These are phyloP conservation scores for Phytopythium aichiense DNA, from an alignment of 352 stramenopile genomes.

Conservation along the genomic window DNA sequence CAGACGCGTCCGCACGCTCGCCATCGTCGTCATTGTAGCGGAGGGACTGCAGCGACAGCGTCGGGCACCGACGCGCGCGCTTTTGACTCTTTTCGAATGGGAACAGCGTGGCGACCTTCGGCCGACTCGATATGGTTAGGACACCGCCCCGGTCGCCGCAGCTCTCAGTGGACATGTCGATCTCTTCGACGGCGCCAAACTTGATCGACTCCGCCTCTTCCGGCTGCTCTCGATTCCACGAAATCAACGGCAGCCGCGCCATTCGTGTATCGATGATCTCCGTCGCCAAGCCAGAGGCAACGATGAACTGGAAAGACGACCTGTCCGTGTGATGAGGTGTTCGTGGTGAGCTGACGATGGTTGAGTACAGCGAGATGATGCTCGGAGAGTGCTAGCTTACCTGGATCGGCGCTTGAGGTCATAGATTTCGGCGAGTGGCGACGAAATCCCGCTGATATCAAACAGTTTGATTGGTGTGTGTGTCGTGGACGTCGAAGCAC, in stretches of 20 bases:
- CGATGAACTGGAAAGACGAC: constrained; percentile 64
- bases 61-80: constrained; percentile 12
- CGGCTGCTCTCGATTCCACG: constrained; percentile 38
- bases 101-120: constrained; percentile 43
- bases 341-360: background rate
- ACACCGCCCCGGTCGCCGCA: constrained; percentile 31
- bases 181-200: constrained; percentile 43
- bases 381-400: constrained; percentile 12
- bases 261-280: constrained; percentile 73
- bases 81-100: constrained; percentile 38
- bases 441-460: constrained; percentile 34
- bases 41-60: constrained; percentile 34
- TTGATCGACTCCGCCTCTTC: constrained; percentile 13
- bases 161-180: constrained; percentile 27
- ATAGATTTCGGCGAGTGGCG: constrained; percentile 50
- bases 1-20: constrained; percentile 9
- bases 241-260: constrained; percentile 47
- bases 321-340: constrained; percentile 16
- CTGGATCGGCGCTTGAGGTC: constrained; percentile 54
- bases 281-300: constrained; percentile 60
- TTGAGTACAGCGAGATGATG: background rate
- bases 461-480: constrained; percentile 35
- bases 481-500: constrained; percentile 19
- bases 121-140: constrained; percentile 27
- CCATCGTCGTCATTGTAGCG: constrained; percentile 36